A percentile compares a stretch with the other conserved stretches of the same genome.
phyloP scores from a whole-genome alignment of 2,329 filamentous ascomycete species.

The Graphilbum sp. region DNA sequence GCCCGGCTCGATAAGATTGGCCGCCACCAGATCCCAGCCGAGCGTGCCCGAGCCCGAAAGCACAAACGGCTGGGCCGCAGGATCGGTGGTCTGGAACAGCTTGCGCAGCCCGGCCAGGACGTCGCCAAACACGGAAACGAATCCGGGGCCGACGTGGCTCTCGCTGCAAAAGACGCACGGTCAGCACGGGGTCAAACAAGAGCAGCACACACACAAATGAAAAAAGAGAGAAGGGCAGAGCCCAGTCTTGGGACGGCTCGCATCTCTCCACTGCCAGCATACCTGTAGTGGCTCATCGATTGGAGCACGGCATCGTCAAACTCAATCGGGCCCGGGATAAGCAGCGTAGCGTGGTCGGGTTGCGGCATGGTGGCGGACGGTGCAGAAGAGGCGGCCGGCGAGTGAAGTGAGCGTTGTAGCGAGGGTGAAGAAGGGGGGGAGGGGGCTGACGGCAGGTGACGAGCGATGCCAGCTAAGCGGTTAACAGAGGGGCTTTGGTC shows the following conservation, averaged over 20 bases:
- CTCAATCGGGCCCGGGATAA: conserved; percentile 96
- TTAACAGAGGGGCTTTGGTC: conserved; percentile 11
- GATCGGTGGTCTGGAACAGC: conserved; percentile 80
- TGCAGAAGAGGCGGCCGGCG: conserved; percentile 6
- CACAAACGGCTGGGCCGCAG: conserved; percentile 76
- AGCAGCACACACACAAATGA: background rate
- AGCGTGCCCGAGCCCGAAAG: conserved; percentile 89
- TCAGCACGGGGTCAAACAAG: background rate
- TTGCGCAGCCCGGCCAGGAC: conserved; percentile 74
- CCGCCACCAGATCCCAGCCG: conserved; percentile 92
- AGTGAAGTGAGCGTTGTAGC: conserved; percentile 6
- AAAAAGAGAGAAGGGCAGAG: no score
- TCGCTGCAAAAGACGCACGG: conserved; percentile 38
- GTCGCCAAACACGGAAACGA: conserved; percentile 84
- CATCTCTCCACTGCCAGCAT: conserved; percentile 11
- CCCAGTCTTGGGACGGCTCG: no score
- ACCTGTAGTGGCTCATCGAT: conserved; percentile 92
- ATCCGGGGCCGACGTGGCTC: conserved; percentile 79
- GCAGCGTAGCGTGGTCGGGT: conserved; percentile 51
- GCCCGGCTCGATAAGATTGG: conserved; percentile 77
- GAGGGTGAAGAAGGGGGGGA: conserved; percentile 13
- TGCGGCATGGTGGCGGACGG: conserved; percentile 38
- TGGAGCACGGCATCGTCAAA: conserved; percentile 94
- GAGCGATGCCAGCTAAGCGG: conserved; percentile 14
- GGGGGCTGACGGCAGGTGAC: conserved; percentile 10